These are phyloP conservation scores for Tuber brumale DNA, from an alignment of 495 filamentous ascomycete genomes.

Conservation along the genomic window DNA sequence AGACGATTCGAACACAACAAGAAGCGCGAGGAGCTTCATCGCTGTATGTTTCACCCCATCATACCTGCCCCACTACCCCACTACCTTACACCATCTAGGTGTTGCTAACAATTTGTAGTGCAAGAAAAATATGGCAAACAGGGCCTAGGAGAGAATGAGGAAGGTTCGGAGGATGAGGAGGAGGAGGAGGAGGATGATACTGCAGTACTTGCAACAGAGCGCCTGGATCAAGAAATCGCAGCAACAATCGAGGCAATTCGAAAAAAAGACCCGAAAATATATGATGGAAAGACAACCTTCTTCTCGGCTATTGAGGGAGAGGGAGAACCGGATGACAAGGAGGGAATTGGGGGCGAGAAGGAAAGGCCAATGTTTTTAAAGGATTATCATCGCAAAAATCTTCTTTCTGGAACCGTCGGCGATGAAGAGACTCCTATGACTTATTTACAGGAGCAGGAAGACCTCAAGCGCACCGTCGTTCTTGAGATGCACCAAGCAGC, in stretches of 20 bases:
- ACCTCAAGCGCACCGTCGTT: constrained; percentile 67
- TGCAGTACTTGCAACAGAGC: constrained; percentile 70
- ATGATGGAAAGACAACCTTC: constrained; percentile 71
- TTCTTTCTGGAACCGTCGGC: constrained; percentile 57
- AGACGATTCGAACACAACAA: constrained; percentile 91
- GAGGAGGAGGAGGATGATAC: constrained; percentile 84
- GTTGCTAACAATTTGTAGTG: constrained; percentile 49
- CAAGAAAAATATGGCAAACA: constrained; percentile 76
- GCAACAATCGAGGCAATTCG: constrained; percentile 79
- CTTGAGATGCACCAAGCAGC: constrained; percentile 68
- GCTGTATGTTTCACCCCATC: constrained; percentile 51
- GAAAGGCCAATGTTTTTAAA: constrained; percentile 79
- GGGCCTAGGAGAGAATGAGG: constrained; percentile 36
- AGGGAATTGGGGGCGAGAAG: constrained; percentile 47
- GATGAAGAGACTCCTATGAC: constrained; percentile 60
- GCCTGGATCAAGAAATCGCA: constrained; percentile 77
- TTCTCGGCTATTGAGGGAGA: constrained; percentile 58
- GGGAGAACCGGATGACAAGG: constrained; percentile 39
- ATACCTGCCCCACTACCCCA: neutral
- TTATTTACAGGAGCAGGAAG: constrained; percentile 78
- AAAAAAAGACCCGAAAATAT: constrained; percentile 81
- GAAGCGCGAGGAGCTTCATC: constrained; percentile 81
- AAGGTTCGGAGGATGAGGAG: constrained; percentile 54
- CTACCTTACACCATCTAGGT: constrained; percentile 2
- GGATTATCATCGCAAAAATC: constrained; percentile 84